Evolutionary conservation across 257 asterid genomes (phyloP), one percentile per base, ranked within the genome.

Genomic region (Buddleja alternifolia): DNA sequence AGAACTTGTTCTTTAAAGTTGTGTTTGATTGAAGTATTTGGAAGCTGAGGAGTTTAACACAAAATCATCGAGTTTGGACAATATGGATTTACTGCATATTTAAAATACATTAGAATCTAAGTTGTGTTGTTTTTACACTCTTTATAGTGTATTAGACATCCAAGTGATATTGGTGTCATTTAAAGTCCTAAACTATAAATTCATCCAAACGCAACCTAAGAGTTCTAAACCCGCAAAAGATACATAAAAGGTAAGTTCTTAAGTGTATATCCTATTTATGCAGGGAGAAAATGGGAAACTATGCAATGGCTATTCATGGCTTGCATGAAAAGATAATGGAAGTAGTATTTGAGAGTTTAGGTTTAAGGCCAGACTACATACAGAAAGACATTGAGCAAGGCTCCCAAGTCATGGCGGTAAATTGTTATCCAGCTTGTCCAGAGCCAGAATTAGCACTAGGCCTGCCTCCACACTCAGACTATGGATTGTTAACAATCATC

Each of bases 381-480:
- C 69, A 76, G 53, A 23, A 81, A 48, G 89, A 81, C 37, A 72
- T 79, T 32, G 78, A 80, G 46, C 67, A 77, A 41, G 87, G 90
- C 70, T 85, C 83, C 41, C 89, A 85, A 58, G 73, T 79, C 70
- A 77, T 87, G 60, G 81, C 84, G 0, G 84, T 78, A 16, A 87
- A 87, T 54, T 85, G 74, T 73, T 87, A 87, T 52, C 91, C 91
- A 32, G 71, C 78, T 17, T 87, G 95, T 77, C 89, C 95, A 29
- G 80, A 87, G 64, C 89, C 95, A 54, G 79, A 71, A 29, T 81
- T 83, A 62, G 78, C 88, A 40, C 75, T 87, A 44, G 91, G 95
- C 32, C 65, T 87, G 71, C 91, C 91, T 46, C 86, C 85, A 54
- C 95, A 85, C 73, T 75, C 91, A 1, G 95, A 87, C 69, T 87